These are phyloP conservation scores for Cladorrhinum sp. DNA, from an alignment of 2,329 filamentous ascomycete genomes.

Conservation along the genomic window DNA sequence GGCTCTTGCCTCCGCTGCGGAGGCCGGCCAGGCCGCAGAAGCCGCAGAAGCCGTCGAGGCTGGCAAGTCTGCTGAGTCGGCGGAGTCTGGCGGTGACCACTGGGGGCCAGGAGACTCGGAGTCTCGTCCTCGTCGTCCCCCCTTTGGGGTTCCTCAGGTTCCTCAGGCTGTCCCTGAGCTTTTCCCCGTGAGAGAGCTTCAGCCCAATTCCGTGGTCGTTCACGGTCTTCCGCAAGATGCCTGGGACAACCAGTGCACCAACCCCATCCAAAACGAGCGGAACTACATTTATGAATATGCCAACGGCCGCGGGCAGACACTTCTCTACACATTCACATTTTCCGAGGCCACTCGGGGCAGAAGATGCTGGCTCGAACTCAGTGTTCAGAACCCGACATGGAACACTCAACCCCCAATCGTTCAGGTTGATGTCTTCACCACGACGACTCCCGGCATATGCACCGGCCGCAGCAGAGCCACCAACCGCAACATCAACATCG, in stretches of 20 bases:
- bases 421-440: slow-evolving; percentile 14
- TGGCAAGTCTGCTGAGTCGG: neutral
- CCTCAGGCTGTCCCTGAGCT: too few species aligned
- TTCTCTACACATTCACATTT: slow-evolving; percentile 16
- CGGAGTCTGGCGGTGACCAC: too few species aligned
- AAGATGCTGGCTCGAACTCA: slow-evolving; percentile 18
- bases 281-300: neutral
- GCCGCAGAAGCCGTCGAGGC: neutral
- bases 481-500: slow-evolving; percentile 14
- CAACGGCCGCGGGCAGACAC: slow-evolving; percentile 4
- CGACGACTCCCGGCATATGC: slow-evolving; percentile 8
- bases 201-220: slow-evolving; percentile 8
- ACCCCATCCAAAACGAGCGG: neutral
- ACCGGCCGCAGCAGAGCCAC: slow-evolving; percentile 1
- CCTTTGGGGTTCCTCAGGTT: too few species aligned
- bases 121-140: too few species aligned
- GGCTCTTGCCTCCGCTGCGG: neutral
- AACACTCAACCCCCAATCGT: neutral
- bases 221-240: slow-evolving; percentile 3
- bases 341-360: neutral
- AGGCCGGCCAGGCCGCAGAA: neutral
- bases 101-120: too few species aligned
- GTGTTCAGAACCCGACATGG: neutral
- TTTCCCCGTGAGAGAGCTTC: slow-evolving; percentile 5
- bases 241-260: slow-evolving; percentile 15